Evolutionary conservation across 2,329 filamentous ascomycete species (phyloP).

Genomic region (Diaporthe sp.): DNA sequence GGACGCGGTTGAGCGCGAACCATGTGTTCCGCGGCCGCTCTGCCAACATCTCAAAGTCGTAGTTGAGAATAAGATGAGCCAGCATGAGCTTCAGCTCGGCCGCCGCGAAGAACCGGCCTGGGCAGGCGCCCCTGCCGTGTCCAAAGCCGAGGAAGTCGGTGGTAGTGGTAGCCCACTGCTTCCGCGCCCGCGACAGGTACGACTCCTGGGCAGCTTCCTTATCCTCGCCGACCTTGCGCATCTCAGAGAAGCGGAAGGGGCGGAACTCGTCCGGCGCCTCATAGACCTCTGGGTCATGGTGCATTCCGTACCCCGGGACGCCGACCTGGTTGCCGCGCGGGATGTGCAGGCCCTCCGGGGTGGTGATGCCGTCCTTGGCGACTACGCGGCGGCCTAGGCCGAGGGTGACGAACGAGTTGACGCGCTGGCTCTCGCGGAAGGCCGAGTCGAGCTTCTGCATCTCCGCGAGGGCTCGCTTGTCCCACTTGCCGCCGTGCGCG

Average conservation of each 20-base stretch:
- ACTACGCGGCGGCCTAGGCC: constrained; percentile 49
- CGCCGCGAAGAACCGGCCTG: constrained; percentile 50
- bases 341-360: constrained; percentile 47
- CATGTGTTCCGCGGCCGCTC: constrained; percentile 27
- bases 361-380: constrained; percentile 44
- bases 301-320: constrained; percentile 46
- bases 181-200: constrained; percentile 28
- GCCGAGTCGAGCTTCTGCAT: constrained; percentile 53
- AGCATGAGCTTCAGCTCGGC: constrained; percentile 48
- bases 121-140: constrained; percentile 51
- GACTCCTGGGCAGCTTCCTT: constrained; percentile 16
- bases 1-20: constrained; percentile 33
- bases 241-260: constrained; percentile 48
- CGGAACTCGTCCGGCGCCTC: constrained; percentile 46
- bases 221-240: not conserved
- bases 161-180: constrained; percentile 33
- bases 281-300: constrained; percentile 47
- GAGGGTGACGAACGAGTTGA: constrained; percentile 51
- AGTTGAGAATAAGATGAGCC: constrained; percentile 40
- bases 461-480: constrained; percentile 48
- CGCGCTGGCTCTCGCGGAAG: constrained; percentile 53
- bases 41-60: constrained; percentile 39
- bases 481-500: constrained; percentile 40
- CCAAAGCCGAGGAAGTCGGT: constrained; percentile 47
- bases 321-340: constrained; percentile 49